Evolutionary conservation across 2,329 filamentous ascomycete species (phyloP), one percentile per base, ranked within the genome.

Genomic region (Leptographium procerum): DNA sequence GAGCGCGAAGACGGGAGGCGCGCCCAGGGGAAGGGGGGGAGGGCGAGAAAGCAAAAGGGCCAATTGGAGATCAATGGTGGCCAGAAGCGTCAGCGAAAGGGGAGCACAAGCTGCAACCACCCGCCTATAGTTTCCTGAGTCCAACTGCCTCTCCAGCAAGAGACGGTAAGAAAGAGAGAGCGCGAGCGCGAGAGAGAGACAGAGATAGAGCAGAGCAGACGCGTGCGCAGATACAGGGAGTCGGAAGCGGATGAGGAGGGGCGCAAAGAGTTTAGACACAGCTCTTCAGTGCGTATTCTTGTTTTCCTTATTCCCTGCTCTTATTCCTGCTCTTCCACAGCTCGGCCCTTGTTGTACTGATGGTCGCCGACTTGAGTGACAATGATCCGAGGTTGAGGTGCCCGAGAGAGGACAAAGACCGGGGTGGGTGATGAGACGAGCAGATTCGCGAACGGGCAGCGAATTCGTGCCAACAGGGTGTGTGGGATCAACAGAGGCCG

Each of bases 361-460:
- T 55, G 58, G 55, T 60, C 58, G 58, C 58, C 58, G 58, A 60
- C 58, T 55, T 57, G 51, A 50, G 58, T 40, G 53, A 59, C 54
- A 55, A 55, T 33, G 33, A 33, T 34, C 34, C 51, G 24, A n/a
- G 43, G 16, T 51, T 16, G 28, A 57, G 58, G 55, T 57, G 55
- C 55, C 55, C 55, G 52, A 60, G 34, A 33, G 24, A 50, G 51
- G 45, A 54, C 10, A 34, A 47, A 14, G 53, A 55, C 53, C 6
- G n/a, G 24, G 31, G 51, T 11, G 51, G 51, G n/a, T 4, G 52
- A 24, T 13, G 33, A 40, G 31, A 34, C 31, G 31, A n/a, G 50
- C 28, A 52, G 6, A 48, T 13, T 48, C 22, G 28, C 22, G 45
- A 48, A n/a, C n/a, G 43, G 45, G 19, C 45, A 24, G 26, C 45